A percentile compares a stretch with the other conserved stretches of the same genome.
Conservation (phyloP, 345 rosid genomes). For the Mercurialis annua region DNA sequence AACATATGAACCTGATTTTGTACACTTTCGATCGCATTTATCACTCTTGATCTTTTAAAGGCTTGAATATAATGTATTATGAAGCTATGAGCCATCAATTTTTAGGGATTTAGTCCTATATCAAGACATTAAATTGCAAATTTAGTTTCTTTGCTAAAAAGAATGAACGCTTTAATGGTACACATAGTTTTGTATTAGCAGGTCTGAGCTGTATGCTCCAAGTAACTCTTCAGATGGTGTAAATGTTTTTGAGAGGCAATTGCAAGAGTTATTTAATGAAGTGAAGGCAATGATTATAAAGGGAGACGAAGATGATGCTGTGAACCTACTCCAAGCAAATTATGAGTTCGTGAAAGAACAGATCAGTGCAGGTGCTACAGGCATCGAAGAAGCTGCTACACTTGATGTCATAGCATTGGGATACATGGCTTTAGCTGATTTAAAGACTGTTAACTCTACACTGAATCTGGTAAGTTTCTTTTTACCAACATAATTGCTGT, state of each 20-base stretch:
- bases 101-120: not conserved
- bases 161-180: conserved; percentile 11
- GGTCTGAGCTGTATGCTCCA: conserved; percentile 35
- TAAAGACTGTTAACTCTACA: conserved; percentile 42
- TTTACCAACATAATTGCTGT: too few relatives aligned
- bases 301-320: conserved; percentile 60
- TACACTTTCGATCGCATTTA: not conserved
- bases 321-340: conserved; percentile 77
- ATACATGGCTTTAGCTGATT: conserved; percentile 64
- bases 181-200: conserved; percentile 29
- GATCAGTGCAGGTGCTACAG: conserved; percentile 50
- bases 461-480: conserved; percentile 52
- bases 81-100: too few relatives aligned
- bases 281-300: conserved; percentile 52
- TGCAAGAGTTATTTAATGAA: conserved; percentile 69
- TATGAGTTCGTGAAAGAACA: conserved; percentile 65
- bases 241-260: conserved; percentile 53
- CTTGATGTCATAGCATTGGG: conserved; percentile 81
- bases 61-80: not conserved
- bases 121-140: conserved; percentile 1
- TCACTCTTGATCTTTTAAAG: not conserved
- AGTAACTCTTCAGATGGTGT: conserved; percentile 34
- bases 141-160: not conserved
- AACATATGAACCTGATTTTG: not conserved
- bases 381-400: conserved; percentile 71